Evolutionary conservation across 2,329 filamentous ascomycete genomes (phyloP).

Genomic region (Dissoconium aciculare): DNA sequence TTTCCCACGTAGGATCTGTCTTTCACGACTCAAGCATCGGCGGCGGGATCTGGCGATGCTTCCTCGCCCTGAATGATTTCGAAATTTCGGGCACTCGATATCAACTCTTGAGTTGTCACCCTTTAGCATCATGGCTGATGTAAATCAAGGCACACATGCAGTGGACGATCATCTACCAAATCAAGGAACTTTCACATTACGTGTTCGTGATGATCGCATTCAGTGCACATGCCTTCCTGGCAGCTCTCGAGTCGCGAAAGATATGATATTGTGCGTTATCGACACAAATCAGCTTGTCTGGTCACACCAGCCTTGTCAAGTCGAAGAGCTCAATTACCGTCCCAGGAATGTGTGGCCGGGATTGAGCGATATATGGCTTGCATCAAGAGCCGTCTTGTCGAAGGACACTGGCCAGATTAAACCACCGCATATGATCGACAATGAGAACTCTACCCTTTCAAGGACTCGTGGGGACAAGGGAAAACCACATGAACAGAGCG

Average conservation of each 20-base stretch:
- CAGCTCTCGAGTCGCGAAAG: neutral
- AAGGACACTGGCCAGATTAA: too few species aligned
- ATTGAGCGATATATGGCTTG: neutral
- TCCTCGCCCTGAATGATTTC: too few species aligned
- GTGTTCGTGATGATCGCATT: neutral
- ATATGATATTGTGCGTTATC: neutral
- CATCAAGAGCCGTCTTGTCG: too few species aligned
- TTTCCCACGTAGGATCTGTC: too few species aligned
- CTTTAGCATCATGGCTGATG: neutral
- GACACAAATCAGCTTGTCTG: neutral
- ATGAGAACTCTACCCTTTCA: neutral
- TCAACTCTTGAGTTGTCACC: too few species aligned
- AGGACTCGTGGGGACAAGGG: neutral
- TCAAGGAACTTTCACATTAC: neutral
- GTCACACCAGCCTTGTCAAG: neutral
- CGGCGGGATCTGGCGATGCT: too few species aligned
- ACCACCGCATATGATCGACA: neutral
- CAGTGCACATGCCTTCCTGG: neutral
- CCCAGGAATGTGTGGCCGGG: neutral
- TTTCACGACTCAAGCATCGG: too few species aligned
- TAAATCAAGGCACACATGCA: neutral
- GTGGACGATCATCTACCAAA: neutral
- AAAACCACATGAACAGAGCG: neutral
- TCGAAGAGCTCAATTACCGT: neutral
- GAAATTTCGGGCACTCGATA: neutral